Evolutionary conservation across 352 stramenopile species (phyloP), one percentile per base, ranked within the genome.

Genomic region (Aphanomyces stellatus): DNA sequence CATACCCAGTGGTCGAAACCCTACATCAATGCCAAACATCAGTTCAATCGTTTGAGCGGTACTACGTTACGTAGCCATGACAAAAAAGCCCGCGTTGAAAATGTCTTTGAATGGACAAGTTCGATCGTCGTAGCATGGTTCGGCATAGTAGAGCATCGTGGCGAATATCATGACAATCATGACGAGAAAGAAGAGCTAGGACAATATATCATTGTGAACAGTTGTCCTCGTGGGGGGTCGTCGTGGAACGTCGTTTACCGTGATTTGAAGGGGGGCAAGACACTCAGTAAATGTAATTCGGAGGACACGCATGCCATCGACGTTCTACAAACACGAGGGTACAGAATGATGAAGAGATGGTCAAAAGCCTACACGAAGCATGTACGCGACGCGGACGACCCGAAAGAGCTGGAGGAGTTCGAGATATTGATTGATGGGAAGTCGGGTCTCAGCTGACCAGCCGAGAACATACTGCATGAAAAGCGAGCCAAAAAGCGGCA

Each of bases 51-150:
- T n/a, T n/a, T n/a, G n/a, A 63, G 22, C 37, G 37, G 15, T 1
- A 17, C 7, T 43, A 2, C 53, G 64, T 43, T 86, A 92, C 84
- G 82, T 90, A 66, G 90, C 76, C 78, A 93, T 88, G 67, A 91
- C 82, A 69, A 93, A 93, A 51, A 91, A 93, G 0, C 76, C 81
- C 13, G 85, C 77, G 67, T 93, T 93, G 71, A 91, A 88, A 41
- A 91, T 90, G 68, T 91, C 85, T 10, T 81, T 93, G 65, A 93
- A 93, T 28, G 80, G 73, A 65, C 84, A 92, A 8, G 80, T 90
- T 34, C 80, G 74, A 30, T 87, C 63, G 53, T 90, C 84, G 51
- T 90, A 90, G 53, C 84, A 92, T 11, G 81, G 84, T 62, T 92
- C 80, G 7, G 81, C 75, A 53, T 89, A 90, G 66, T 86, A 90